Conservation (phyloP, 352 stramenopile species). For the Stephanocyclus meneghinianus region DNA sequence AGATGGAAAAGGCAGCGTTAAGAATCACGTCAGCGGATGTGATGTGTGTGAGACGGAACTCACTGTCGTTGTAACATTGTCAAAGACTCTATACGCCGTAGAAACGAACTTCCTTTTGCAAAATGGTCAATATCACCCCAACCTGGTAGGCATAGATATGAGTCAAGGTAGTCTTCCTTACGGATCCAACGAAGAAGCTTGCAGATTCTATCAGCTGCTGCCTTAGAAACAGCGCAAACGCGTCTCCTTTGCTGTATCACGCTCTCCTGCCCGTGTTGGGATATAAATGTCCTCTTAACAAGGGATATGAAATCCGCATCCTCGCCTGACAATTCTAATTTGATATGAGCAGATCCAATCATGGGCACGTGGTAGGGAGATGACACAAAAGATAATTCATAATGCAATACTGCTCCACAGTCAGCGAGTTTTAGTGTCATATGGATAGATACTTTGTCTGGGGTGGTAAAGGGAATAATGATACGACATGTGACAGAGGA, state of each 20-base stretch:
- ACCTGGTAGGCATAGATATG: conserved; percentile 58
- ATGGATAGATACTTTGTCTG: conserved; percentile 77
- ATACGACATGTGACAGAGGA: too few species aligned
- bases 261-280: conserved; percentile 42
- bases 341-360: conserved; percentile 77
- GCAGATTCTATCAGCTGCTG: conserved; percentile 61
- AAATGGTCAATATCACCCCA: conserved; percentile 68
- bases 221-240: conserved; percentile 49
- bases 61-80: conserved; percentile 55
- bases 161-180: conserved; percentile 74
- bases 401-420: conserved; percentile 67
- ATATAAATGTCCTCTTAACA: conserved; percentile 75
- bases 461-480: background rate
- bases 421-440: conserved; percentile 67
- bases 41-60: background rate
- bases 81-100: conserved; percentile 58
- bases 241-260: conserved; percentile 33
- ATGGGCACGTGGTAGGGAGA: conserved; percentile 61
- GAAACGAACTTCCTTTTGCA: conserved; percentile 55
- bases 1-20: background rate
- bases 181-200: conserved; percentile 69
- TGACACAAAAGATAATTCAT: conserved; percentile 78
- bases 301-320: conserved; percentile 66
- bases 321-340: conserved; percentile 76
- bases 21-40: background rate